Evolutionary conservation across 768 basidiomycete genomes (phyloP).

Genomic region (Mycena alexandri): DNA sequence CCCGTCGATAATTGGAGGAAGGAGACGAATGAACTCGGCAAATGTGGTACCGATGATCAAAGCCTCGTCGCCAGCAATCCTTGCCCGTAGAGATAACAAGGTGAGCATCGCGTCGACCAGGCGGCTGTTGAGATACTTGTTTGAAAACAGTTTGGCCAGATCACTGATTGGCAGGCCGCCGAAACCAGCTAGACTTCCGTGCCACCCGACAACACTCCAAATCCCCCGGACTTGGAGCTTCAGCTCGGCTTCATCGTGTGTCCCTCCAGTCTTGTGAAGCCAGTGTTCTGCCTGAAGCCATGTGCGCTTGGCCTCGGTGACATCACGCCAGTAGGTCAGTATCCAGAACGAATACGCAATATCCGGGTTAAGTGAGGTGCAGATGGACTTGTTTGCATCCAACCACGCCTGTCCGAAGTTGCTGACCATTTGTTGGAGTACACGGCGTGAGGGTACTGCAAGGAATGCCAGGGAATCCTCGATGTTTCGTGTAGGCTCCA

Average conservation of each 20-base stretch:
- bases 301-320: constrained; percentile 3
- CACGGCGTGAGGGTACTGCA: not conserved
- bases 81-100: not conserved
- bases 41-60: too few species aligned
- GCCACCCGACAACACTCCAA: constrained; percentile 16
- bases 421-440: not conserved
- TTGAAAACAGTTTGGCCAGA: constrained; percentile 1
- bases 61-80: too few species aligned
- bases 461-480: constrained; percentile 8
- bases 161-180: not conserved
- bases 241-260: not conserved
- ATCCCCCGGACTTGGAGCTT: too few species aligned
- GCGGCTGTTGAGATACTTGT: not conserved
- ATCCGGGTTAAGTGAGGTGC: constrained; percentile 1
- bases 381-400: constrained; percentile 16
- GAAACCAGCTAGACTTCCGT: not conserved
- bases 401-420: constrained; percentile 9
- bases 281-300: constrained; percentile 16
- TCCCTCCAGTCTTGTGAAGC: not conserved
- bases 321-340: not conserved
- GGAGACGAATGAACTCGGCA: too few species aligned
- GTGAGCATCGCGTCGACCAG: constrained; percentile 1
- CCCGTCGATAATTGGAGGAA: too few species aligned
- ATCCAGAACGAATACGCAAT: constrained; percentile 10
- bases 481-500: not conserved